Evolutionary conservation across 257 asterid genomes (phyloP).

Genomic region (Paulownia fortunei): DNA sequence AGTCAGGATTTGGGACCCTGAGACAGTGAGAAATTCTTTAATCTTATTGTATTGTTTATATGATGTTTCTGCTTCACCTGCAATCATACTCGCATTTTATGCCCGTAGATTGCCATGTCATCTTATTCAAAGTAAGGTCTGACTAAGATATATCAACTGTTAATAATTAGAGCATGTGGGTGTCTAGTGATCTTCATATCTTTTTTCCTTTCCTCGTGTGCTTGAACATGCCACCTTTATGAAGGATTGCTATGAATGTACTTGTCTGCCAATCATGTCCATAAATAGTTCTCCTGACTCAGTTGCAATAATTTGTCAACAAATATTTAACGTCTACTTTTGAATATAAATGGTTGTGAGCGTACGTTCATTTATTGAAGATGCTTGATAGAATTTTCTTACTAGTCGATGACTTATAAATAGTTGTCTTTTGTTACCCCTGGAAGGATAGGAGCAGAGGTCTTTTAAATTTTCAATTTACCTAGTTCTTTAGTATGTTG

Average conservation of each 20-base stretch:
- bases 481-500: constrained; percentile 10
- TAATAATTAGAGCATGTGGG: not conserved
- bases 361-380: not conserved
- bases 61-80: constrained; percentile 5
- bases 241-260: not conserved
- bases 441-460: not conserved
- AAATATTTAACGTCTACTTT: not conserved
- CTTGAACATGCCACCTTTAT: constrained; percentile 3
- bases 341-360: not conserved
- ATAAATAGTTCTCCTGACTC: not conserved
- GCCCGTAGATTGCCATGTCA: not conserved
- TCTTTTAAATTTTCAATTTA: not conserved
- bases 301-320: constrained; percentile 8
- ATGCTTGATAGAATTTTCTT: constrained; percentile 3
- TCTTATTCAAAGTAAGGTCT: constrained; percentile 1
- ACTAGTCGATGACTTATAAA: not conserved
- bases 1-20: constrained; percentile 94
- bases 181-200: not conserved
- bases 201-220: not conserved
- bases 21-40: constrained; percentile 60
- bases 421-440: not conserved
- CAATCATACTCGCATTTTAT: not conserved
- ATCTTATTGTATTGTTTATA: not conserved
- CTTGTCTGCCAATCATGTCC: not conserved
- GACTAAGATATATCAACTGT: not conserved